A percentile compares a stretch with the other conserved stretches of the same genome.
These are phyloP conservation scores for Boletus subparvulus DNA, from an alignment of 768 basidiomycete genomes.

Conservation along the genomic window DNA sequence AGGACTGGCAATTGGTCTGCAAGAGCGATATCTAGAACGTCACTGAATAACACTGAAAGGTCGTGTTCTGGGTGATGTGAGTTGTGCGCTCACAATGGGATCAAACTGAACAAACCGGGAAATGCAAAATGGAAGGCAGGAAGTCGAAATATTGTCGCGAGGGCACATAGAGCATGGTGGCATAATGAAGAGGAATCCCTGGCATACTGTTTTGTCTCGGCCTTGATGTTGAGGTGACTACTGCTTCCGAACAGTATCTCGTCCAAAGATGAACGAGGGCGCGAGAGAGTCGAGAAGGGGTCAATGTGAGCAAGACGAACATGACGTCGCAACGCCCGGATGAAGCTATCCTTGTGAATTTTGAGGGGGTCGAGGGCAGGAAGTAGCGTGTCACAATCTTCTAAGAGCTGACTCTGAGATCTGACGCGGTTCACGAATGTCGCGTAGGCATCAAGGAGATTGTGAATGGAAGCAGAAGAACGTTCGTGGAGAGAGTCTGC, in stretches of 20 bases:
- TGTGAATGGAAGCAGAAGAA: slow-evolving; percentile 45
- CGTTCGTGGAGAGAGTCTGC: slow-evolving; percentile 43
- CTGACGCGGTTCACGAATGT: slow-evolving; percentile 48
- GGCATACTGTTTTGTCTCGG: slow-evolving; percentile 41
- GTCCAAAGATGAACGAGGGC: slow-evolving; percentile 2
- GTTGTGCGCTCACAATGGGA: neutral
- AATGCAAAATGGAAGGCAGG: slow-evolving; percentile 46
- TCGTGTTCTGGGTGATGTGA: slow-evolving; percentile 38
- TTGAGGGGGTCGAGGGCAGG: slow-evolving; percentile 34
- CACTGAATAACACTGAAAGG: slow-evolving; percentile 44
- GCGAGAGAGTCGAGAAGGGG: slow-evolving; percentile 26
- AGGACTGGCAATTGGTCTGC: slow-evolving; percentile 36
- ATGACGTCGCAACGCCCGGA: slow-evolving; percentile 50
- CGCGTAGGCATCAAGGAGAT: slow-evolving; percentile 62
- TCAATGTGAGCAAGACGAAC: slow-evolving; percentile 43
- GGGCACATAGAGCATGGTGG: slow-evolving; percentile 50
- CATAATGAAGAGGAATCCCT: slow-evolving; percentile 47
- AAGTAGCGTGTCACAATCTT: neutral
- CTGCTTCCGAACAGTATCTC: neutral
- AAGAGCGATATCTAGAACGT: slow-evolving; percentile 44
- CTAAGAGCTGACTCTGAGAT: slow-evolving; percentile 11
- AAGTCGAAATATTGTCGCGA: slow-evolving; percentile 53
- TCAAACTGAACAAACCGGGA: slow-evolving; percentile 41
- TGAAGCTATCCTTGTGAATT: slow-evolving; percentile 35
- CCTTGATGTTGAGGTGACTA: slow-evolving; percentile 15